Base-by-base conservation (phyloP, 306 rosid species). In the Sphenostylis stenocarpa region DNA sequence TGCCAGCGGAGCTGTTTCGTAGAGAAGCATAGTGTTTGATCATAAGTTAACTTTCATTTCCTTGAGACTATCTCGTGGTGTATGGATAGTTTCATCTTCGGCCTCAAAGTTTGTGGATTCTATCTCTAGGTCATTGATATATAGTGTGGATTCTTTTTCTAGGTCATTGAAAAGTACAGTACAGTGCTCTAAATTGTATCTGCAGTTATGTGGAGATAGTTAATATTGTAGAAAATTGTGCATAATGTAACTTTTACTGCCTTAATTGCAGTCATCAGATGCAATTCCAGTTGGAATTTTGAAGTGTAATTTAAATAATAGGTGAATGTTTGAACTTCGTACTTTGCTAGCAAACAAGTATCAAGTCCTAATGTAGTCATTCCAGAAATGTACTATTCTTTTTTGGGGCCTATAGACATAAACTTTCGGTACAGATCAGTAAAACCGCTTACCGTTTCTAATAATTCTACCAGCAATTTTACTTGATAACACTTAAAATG, bases 401-500 rank as follows among this genome's bases (percentile, higher is more conserved):
- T 51, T 52, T 51, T 51, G 8, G 12, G 6, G 62, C 62, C 33
- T 55, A 55, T 3, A 55, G 62, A 23, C 11, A 29, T 57, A 57
- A 24, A 57, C 10, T 10, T 21, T 21, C 6, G 61, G 33, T 55
- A 55, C 19, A 26, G 20, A 6, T 29, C 20, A 52, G 31, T 17
- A 56, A 47, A 47, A 24, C 43, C 53, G n/a, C 43, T 63, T 41
- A n/a, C 23, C 31, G 36, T 71, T 79, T 71, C 15, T 1, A 79
- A 24, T 62, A 29, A 64, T 80, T 38, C 49, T 20, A 28, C 20
- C 0, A 20, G 43, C 73, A 64, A 41, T 52, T 73, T 36, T 65
- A 28, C 52, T 39, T 52, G 45, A 53, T 15, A 53, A 66, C 23
- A 65, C 75, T 64, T 43, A 73, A 57, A 73, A 80, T 52, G 76